Base-by-base conservation (phyloP, 2,329 filamentous ascomycete species). In the Fusarium brachygibbosum region DNA sequence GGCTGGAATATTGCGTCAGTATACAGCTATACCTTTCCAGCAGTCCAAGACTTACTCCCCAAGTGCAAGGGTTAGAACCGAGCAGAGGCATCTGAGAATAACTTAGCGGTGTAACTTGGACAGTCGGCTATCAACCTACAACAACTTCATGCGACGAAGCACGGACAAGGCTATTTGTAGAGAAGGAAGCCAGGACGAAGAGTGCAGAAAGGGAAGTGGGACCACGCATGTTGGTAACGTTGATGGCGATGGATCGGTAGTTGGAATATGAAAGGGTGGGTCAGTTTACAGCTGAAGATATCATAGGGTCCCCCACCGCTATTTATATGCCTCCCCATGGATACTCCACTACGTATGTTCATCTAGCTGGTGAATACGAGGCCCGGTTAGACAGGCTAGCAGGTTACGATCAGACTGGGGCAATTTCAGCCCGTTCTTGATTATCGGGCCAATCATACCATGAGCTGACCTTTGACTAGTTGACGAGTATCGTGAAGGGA, bases 61-160 rank as follows among this genome's bases (percentile, higher is more conserved):
- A 56, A 40, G 53, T 56, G 6, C 53, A 56, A 28, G 53, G 53
- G 14, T 56, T n/a, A 6, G 53, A 38, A 1, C 53, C 53, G 6
- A 56, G 28, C 17, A 51, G 53, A 13, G 53, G 53, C 11, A 56
- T 38, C 53, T 56, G 19, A 17, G 16, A 19, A 19, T 3, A n/a
- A 19, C 19, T 56, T 31, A 56, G 44, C 14, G 29, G 34, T 19
- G 34, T 37, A 10, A 7, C 35, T 25, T 16, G 16, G 16, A 25
- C 4, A 5, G 23, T 6, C 11, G 13, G 6, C 13, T 25, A 4
- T 14, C 8, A 5, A 51, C 53, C 25, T 19, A 56, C 53, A 6
- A 56, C 53, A n/a, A 56, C 19, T 16, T 56, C 44, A 5, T 19
- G 53, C 6, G 17, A 51, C 1, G 44, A 51, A 17, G 53, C 53